These are phyloP conservation scores for Schoenoplectus tabernaemontani DNA, from an alignment of 202 grass and related monocot genomes.

Conservation along the genomic window DNA sequence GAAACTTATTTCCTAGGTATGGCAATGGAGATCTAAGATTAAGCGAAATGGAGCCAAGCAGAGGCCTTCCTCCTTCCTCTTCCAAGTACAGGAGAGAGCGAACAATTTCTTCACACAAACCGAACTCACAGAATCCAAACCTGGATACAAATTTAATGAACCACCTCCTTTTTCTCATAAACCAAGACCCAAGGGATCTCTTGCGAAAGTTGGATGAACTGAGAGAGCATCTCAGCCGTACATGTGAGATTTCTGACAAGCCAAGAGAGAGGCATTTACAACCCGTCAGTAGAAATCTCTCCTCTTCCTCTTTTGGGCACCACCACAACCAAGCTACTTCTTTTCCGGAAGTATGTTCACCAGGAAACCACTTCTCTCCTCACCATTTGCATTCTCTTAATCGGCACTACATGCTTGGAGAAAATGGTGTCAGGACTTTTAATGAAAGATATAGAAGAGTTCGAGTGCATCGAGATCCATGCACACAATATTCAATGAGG, in stretches of 20 bases:
- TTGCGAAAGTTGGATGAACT: slow-evolving; percentile 85
- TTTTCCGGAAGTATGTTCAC: slow-evolving; percentile 9
- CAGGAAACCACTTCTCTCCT: slow-evolving; percentile 22
- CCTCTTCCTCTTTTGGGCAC: slow-evolving; percentile 27
- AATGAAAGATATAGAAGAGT: slow-evolving; percentile 34
- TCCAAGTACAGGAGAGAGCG: slow-evolving; percentile 11
- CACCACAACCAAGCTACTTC: slow-evolving; percentile 29
- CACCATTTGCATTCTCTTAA: slow-evolving; percentile 21
- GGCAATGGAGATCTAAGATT: slow-evolving; percentile 2
- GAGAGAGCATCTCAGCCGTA: slow-evolving; percentile 64
- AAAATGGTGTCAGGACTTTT: slow-evolving; percentile 21
- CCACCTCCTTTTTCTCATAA: slow-evolving; percentile 39
- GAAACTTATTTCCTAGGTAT: background rate
- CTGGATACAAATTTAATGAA: slow-evolving; percentile 17
- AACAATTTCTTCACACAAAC: background rate
- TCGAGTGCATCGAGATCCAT: slow-evolving; percentile 28
- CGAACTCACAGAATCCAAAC: background rate
- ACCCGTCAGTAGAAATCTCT: slow-evolving; percentile 24
- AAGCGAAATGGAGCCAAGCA: slow-evolving; percentile 5
- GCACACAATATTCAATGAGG: slow-evolving; percentile 36
- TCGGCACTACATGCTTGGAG: slow-evolving; percentile 2
- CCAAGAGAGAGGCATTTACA: slow-evolving; percentile 34
- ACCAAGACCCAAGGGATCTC: slow-evolving; percentile 65
- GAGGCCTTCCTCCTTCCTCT: slow-evolving; percentile 4
- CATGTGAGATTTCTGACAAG: slow-evolving; percentile 42